Evolutionary conservation across 495 filamentous ascomycete species (phyloP), one percentile per base, ranked within the genome.

Genomic region (Podospora anserina): DNA sequence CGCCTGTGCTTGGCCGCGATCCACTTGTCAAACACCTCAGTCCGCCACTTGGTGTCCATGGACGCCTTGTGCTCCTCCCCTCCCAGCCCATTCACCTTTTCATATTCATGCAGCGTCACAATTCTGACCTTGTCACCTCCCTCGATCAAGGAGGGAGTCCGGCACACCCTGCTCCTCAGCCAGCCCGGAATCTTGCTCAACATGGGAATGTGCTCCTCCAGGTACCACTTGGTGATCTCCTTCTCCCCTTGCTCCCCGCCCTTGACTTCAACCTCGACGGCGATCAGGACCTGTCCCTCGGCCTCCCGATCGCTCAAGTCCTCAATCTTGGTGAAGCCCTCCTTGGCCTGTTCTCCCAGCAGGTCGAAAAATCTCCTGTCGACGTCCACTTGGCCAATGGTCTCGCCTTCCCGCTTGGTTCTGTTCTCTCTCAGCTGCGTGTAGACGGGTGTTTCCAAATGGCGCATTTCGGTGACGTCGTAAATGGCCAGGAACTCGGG

Each of bases 401-500:
- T 89, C 61, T 87, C 88, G 67, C 87, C 88, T 75, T 95, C 92
- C 34, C 91, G 85, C 74, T 87, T 81, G 6, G 88, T 91, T 67
- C 91, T 86, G 72, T 91, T 88, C 11, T 81, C 86, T 64, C 91
- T 87, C 61, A 95, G 81, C 30, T 84, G 80, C 16, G 88, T 86
- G 76, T 95, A 95, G 26, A 85, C 83, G 72, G 86, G 79, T 68
- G 87, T 87, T 49, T 85, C 85, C 71, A 94, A 79, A 68, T 87
- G 86, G 63, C 82, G 78, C 86, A 92, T 90, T 72, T 90, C 86
- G 61, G 87, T 89, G 74, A 93, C 88, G 72, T 95, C 91, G 83
- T 95, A 95, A 70, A 88, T 77, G 28, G 92, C 92, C 74, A 93
- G 83, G 82, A 90, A 94, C 70, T 88, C 85, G 7, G 91, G 91